phyloP scores from a whole-genome alignment of 2,329 filamentous ascomycete genomes.

The Dendrostoma leiphaemia region DNA sequence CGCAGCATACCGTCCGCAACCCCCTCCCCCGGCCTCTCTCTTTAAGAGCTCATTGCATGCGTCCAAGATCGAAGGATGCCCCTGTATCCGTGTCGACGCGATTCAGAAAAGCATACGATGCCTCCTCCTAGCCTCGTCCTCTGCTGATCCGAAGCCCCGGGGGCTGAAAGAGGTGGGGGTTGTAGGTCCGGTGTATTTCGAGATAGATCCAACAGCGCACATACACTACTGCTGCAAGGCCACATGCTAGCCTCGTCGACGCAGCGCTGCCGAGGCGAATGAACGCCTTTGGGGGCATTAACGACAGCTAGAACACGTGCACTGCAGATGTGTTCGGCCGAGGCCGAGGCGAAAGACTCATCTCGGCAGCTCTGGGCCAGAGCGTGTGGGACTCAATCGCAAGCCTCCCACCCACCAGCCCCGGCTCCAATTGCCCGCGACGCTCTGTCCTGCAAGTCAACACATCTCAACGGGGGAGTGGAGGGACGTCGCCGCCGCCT shows the following conservation, averaged over 20 bases:
- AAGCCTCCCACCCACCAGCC: too few species aligned
- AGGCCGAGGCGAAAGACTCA: too few species aligned
- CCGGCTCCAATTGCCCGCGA: too few species aligned
- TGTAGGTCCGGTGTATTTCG: too few species aligned
- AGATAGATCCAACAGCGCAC: neutral
- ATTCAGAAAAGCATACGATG: neutral
- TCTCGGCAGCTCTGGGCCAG: too few species aligned
- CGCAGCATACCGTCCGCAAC: neutral
- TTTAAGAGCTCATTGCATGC: constrained; percentile 2
- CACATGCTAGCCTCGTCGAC: neutral
- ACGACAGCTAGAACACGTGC: constrained; percentile 1
- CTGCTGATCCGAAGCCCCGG: too few species aligned
- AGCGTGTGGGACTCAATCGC: too few species aligned
- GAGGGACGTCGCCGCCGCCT: too few species aligned
- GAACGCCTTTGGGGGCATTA: neutral
- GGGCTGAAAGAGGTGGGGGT: too few species aligned
- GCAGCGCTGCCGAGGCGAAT: neutral
- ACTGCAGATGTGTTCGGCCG: neutral
- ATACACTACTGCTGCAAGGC: constrained; percentile 17
- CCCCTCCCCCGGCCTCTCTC: neutral
- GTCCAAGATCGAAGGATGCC: neutral
- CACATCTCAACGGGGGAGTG: too few species aligned
- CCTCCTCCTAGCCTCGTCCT: neutral
- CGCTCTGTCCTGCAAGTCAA: too few species aligned
- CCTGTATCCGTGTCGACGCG: neutral